These are phyloP conservation scores for Adansonia rubrostipa DNA, from an alignment of 441 rosid species.

Conservation along the genomic window DNA sequence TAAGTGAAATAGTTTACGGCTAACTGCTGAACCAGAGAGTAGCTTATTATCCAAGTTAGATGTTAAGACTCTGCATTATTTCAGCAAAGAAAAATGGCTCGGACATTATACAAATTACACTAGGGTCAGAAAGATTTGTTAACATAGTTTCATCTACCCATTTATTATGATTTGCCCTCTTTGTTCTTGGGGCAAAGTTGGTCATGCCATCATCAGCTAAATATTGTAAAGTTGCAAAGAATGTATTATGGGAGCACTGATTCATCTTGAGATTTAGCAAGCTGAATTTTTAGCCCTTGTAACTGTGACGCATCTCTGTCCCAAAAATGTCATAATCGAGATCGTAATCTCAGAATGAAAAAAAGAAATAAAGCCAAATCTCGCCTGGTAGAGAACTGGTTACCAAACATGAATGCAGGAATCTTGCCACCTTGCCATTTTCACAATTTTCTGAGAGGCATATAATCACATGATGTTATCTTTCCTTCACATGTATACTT, in stretches of 20 bases:
- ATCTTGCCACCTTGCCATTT: not conserved
- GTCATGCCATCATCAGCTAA: not conserved
- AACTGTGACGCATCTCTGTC: too few relatives aligned
- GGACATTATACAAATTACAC: not conserved
- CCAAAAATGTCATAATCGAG: not conserved
- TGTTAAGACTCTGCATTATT: not conserved
- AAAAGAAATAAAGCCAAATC: not conserved
- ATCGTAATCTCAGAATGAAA: too few relatives aligned
- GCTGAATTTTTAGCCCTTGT: too few relatives aligned
- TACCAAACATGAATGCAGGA: constrained; percentile 6
- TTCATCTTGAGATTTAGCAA: too few relatives aligned
- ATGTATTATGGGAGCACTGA: not conserved
- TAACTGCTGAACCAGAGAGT: not conserved
- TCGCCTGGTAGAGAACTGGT: not conserved
- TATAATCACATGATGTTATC: not conserved
- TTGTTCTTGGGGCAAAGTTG: too few relatives aligned
- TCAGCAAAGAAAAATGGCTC: not conserved
- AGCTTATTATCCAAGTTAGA: not conserved
- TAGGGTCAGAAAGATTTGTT: not conserved
- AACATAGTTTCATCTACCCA: not conserved
- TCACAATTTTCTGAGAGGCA: not conserved
- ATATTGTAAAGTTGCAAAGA: not conserved
- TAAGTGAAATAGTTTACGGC: too few relatives aligned
- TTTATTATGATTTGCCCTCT: not conserved
- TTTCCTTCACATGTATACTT: not conserved